Base-by-base conservation (phyloP, 192 early-diverging fungal genomes). In the Backusella liffmaniae region DNA sequence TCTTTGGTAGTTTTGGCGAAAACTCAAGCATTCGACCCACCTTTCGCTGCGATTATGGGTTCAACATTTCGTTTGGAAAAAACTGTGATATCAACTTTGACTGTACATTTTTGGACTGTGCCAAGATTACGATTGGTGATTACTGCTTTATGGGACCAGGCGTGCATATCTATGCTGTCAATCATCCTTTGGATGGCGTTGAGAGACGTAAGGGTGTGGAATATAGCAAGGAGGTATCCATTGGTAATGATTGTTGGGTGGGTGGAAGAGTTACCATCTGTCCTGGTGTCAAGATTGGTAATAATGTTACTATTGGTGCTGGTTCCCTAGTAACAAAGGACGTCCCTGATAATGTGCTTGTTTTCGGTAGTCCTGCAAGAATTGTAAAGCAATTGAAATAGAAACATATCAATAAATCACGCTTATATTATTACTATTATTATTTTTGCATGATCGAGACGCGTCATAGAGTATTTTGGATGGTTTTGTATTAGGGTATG, bases 281-380 rank as follows among this genome's bases (percentile, higher is more conserved):
- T 79, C 91, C 94, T 12, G 97, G 97, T 41, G 90, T 98, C 6
- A 96, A 92, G 0, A 92, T 98, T 74, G 97, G 97, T 4, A 83
- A 95, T 71, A 90, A 93, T 12, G 72, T 82, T 9, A 92, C 90
- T 0, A 49, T 94, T 59, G 94, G 89, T 8, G 97, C 95, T 8
- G 96, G 96, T 2, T 83, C 90, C 29, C 91, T 98, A 5, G 96
- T 98, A 21, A 97, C 94, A 18, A 96, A 95, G 80, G 90, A 96
- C 68, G 92, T 98, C 0, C 91, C 91, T 6, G 75, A 90, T 6
- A 87, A 93, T 66, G 86, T 89, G 1, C 86, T 97, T 16, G 96
- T 96, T 26, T 92, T 83, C 0, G 97, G 97, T 3, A 97, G 94
- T 73, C 97, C 97, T 16, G 96, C 96, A 15, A 86, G 86, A 36